Evolutionary conservation across 768 basidiomycete species (phyloP), one percentile per base, ranked within the genome.

Genomic region (Gymnopilus dilepis): DNA sequence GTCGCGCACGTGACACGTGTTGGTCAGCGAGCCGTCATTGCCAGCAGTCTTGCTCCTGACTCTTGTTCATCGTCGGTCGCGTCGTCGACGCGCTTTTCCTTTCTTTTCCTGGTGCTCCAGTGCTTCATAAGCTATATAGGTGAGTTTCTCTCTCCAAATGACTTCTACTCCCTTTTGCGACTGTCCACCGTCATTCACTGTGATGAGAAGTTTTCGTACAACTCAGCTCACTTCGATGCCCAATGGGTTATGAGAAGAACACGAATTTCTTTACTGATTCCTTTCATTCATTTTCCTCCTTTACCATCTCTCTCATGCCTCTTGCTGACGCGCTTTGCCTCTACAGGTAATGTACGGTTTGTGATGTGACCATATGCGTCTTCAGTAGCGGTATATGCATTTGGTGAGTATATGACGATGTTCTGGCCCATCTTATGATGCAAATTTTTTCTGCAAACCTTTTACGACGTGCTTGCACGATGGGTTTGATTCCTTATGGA

Each of bases 191-290:
- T 34, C 48, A 38, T 22, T 28, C 47, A 26, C 37, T 31, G 50
- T 64, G 71, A 70, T 72, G 71, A 72, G 63, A 68, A 54, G 56
- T 60, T 60, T 60, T 67, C 68, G 69, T 70, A 68, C 64, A 80
- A 84, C 85, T 86, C 85, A 86, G 85, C 85, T 86, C 85, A 86
- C 85, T 85, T 86, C 84, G 85, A 86, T 54, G 78, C 80, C 72
- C 60, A 56, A 67, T 65, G 66, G 82, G 76, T 74, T 63, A 80
- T 81, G 85, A 86, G 85, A 86, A 81, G 75, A 83, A 81, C 56
- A 66, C 79, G 78, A 74, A 74, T 72, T 61, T 59, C 61, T 72
- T 65, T 65, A 74, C 75, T 85, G 83, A 84, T 56, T 59, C 26
- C 63, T 56, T 37, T 62, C 17, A 55, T 33, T 58, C 9, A 15